Percentiles rank a stretch among this genome's conserved stretches.
Conservation (phyloP, 495 filamentous ascomycete species). For the Delitschia confertaspora region DNA sequence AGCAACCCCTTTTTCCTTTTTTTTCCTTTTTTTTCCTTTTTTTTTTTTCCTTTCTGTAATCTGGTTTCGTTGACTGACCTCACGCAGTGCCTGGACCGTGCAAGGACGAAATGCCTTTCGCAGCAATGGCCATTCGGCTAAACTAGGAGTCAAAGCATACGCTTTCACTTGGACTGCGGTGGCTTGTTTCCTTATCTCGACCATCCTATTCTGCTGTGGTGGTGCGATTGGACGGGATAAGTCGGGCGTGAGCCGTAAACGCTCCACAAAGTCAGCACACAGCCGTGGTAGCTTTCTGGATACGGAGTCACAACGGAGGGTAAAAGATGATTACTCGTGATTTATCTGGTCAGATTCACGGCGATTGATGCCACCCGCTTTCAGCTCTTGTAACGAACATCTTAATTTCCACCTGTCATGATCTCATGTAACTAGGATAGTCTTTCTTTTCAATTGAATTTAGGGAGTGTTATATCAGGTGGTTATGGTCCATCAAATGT, state of each 20-base stretch:
- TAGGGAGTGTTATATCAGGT: no score
- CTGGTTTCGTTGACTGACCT: neutral
- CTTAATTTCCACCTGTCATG: no score
- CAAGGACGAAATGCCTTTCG: slow-evolving; percentile 65
- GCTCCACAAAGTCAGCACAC: slow-evolving; percentile 30
- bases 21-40: slow-evolving; percentile 5
- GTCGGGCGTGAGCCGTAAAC: slow-evolving; percentile 34
- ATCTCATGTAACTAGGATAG: no score
- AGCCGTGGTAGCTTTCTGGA: slow-evolving; percentile 44
- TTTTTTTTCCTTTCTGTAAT: neutral
- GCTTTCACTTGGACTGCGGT: slow-evolving; percentile 81
- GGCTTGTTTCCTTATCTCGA: slow-evolving; percentile 59
- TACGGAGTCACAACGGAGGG: slow-evolving; percentile 43
- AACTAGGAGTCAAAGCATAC: slow-evolving; percentile 63
- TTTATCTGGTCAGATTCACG: neutral
- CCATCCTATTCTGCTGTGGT: slow-evolving; percentile 59
- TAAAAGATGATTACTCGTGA: slow-evolving; percentile 59
- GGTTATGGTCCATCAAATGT: no score
- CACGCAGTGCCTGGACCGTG: slow-evolving; percentile 59
- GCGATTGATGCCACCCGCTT: no score
- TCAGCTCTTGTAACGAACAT: no score
- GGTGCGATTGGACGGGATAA: slow-evolving; percentile 31
- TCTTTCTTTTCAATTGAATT: no score
- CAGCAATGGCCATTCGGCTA: slow-evolving; percentile 46
- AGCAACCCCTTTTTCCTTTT: slow-evolving; percentile 30